Evolutionary conservation across 352 stramenopile species (phyloP).

Genomic region (Pythium folliculosum): DNA sequence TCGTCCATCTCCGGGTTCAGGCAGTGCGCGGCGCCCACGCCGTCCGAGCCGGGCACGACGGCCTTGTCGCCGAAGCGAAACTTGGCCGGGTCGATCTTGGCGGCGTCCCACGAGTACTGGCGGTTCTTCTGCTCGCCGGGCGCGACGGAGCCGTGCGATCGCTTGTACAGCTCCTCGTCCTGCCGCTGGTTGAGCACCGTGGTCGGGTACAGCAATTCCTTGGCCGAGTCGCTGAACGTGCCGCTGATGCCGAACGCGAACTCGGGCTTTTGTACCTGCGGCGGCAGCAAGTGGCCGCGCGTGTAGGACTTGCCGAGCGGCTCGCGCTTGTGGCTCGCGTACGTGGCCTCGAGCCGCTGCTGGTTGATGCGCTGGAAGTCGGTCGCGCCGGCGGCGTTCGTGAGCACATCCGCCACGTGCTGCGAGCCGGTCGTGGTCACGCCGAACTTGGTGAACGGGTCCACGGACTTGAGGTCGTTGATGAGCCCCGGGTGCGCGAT

Average conservation of each 20-base stretch:
- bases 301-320: constrained; percentile 72
- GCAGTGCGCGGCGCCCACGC: constrained; percentile 50
- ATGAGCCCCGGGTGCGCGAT: constrained; percentile 81
- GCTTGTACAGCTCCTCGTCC: constrained; percentile 70
- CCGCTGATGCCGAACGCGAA: constrained; percentile 69
- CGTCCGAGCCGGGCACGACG: constrained; percentile 40
- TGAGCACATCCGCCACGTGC: constrained; percentile 66
- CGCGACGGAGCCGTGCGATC: constrained; percentile 72
- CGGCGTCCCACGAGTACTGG: constrained; percentile 77
- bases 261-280: constrained; percentile 50
- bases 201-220: constrained; percentile 79
- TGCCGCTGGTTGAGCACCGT: constrained; percentile 63
- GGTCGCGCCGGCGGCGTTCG: constrained; percentile 33
- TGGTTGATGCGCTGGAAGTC: constrained; percentile 76
- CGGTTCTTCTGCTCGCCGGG: constrained; percentile 87
- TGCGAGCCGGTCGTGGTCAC: constrained; percentile 67
- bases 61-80: constrained; percentile 73
- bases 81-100: constrained; percentile 65
- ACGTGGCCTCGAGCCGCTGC: constrained; percentile 72
- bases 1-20: constrained; percentile 80
- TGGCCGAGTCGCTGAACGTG: constrained; percentile 79
- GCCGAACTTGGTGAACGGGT: constrained; percentile 66
- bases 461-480: constrained; percentile 71
- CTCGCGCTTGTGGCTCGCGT: constrained; percentile 79
- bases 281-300: constrained; percentile 65